These are phyloP conservation scores for Physcomitrellopsis africana DNA, from an alignment of 225 moss, liverwort and hornwort genomes.

Conservation along the genomic window DNA sequence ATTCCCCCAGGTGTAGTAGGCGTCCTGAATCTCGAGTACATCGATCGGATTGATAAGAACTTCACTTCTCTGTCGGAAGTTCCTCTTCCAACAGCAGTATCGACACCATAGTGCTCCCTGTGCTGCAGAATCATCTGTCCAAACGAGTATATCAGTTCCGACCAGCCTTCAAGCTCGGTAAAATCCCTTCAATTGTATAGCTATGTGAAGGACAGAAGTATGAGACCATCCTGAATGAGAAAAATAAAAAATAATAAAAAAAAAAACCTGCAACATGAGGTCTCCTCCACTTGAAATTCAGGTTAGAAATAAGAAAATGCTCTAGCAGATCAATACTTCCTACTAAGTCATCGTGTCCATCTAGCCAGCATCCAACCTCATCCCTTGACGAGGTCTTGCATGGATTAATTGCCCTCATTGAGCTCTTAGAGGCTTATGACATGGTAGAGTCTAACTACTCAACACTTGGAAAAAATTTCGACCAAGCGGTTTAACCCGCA, in stretches of 20 bases:
- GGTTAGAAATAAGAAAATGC: no score
- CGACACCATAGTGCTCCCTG: conserved; percentile 19
- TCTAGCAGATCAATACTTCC: no score
- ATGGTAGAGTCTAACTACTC: conserved; percentile 13
- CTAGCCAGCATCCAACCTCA: conserved; percentile 17
- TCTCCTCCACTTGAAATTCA: conserved; percentile 1
- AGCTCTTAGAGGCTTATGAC: conserved; percentile 17
- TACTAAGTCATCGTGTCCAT: conserved; percentile 15
- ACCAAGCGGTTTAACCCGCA: background rate
- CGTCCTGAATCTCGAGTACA: conserved; percentile 10
- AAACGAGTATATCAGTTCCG: background rate
- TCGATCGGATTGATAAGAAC: background rate
- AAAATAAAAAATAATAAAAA: background rate
- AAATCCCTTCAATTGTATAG: background rate
- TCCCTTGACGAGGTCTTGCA: conserved; percentile 9
- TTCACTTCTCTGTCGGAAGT: background rate
- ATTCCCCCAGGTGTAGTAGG: background rate
- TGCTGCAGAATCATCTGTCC: background rate
- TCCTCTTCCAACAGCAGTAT: conserved; percentile 10
- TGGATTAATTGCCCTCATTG: background rate
- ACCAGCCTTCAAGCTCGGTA: background rate
- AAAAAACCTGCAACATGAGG: background rate
- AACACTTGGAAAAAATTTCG: conserved; percentile 24
- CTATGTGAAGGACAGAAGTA: background rate
- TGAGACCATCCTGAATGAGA: background rate